Evolutionary conservation across 2,329 filamentous ascomycete species (phyloP), one percentile per base, ranked within the genome.

Genomic region (Penicillium oxalicum): DNA sequence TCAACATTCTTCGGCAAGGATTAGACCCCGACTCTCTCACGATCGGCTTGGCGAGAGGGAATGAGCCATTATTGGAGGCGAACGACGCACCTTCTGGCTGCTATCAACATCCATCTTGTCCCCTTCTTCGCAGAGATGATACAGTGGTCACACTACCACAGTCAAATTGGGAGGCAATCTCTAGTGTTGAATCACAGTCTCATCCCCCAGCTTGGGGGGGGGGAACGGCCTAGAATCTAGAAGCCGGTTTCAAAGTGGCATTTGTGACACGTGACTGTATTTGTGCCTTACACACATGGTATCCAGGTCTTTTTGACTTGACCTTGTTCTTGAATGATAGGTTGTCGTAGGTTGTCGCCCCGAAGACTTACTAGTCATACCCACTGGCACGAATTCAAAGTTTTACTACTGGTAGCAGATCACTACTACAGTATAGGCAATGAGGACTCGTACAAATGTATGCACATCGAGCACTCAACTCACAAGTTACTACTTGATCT

Each of bases 1-100:
- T 64, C 59, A 29, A 52, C 40, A 42, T 61, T 57, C 62, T 69
- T 41, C 25, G 26, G 5, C 12, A 28, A 37, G 8, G 44, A 46
- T 52, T 34, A 55, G 51, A 27, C n/a, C 35, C 39, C 25, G 40
- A 34, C 13, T n/a, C 38, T 29, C 18, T 32, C 25, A 11, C 29
- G 12, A 25, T n/a, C 37, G 29, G 34, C 37, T 42, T n/a, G 36
- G 47, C n/a, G 11, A 29, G 11, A 27, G 7, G 9, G 18, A 18
- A 18, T 18, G 18, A 18, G 18, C 18, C 18, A 25, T 8, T 7
- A 8, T 11, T 11, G 8, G 11, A 13, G 13, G 18, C 13, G n/a
- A n/a, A 11, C 29, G 25, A 49, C 47, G 18, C 29, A 49, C 47
- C 47, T 49, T 49, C 29, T 49, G 47, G 37, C 47, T 36, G 18